Base-by-base conservation (phyloP, 2,329 filamentous ascomycete species). In the Chalara sp. region DNA sequence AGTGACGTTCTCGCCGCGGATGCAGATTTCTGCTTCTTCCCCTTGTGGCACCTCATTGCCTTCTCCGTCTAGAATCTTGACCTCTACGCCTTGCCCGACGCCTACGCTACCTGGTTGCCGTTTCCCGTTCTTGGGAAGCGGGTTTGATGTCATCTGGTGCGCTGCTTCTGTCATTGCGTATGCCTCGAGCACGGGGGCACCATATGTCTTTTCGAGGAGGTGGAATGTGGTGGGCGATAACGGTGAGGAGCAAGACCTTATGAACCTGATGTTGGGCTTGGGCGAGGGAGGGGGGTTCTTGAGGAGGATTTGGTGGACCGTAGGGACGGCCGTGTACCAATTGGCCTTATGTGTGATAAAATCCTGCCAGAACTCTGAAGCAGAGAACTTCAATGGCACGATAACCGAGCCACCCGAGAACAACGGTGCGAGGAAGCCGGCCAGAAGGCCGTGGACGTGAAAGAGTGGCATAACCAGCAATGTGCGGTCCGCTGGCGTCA, bases 281-380 rank as follows among this genome's bases (percentile, higher is more conserved):
- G 85, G 84, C 50, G 66, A 78, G 5, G 88, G 89, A 3, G 79
- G 67, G 6, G 86, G 81, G 58, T 79, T 83, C 70, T 86, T 88
- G 52, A 95, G 80, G 4, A 95, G 76, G 61, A 95, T 92, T 65
- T 93, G 89, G 68, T 95, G 89, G 65, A 95, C 95, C 1, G 89
- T 95, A 1, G 89, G 89, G n/a, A 93, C 89, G 1, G 89, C 89
- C 0, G 89, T 93, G 70, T 93, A 95, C 89, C 89, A 95, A 67
- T 89, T 95, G 30, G 89, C 89, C 57, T 81, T 76, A 72, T 90
- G 76, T 5, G 76, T 73, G 58, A 76, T 76, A 62, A 93, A 93
- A 66, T 93, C 84, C 29, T 69, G 67, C 89, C 89, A 95, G 70
- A 95, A 95, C 21, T 87, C 83, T 1, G 80, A 79, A 6, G 89